A percentile compares a stretch with the other conserved stretches of the same genome.
phyloP scores from a whole-genome alignment of 2,329 filamentous ascomycete species.

The Clarireedia homoeocarpa region DNA sequence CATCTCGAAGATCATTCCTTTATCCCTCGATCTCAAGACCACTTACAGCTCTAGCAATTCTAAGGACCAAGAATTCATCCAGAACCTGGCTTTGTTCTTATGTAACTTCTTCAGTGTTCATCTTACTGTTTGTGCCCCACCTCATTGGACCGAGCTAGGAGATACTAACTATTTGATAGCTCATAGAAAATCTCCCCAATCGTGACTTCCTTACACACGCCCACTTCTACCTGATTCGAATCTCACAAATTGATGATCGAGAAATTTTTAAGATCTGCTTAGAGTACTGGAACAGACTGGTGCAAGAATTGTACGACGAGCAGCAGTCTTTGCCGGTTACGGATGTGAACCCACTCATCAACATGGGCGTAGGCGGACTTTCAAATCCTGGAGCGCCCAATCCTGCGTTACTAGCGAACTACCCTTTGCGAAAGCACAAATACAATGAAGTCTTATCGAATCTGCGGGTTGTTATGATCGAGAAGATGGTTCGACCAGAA shows the following conservation, averaged over 20 bases:
- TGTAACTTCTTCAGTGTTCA: conserved; percentile 97
- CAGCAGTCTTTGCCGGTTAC: conserved; percentile 95
- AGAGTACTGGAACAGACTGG: conserved; percentile 98
- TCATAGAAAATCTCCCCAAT: conserved; percentile 94
- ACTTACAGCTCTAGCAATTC: conserved; percentile 90
- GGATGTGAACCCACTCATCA: conserved; percentile 83
- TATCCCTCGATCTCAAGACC: conserved; percentile 80
- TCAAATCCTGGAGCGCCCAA: conserved; percentile 79
- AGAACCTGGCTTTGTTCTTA: conserved; percentile 91
- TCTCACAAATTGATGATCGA: conserved; percentile 96
- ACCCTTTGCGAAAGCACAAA: conserved; percentile 94
- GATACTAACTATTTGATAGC: conserved; percentile 38
- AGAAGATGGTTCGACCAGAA: conserved; percentile 98
- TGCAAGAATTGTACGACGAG: conserved; percentile 96
- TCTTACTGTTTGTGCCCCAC: conserved; percentile 53
- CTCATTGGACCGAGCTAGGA: neutral
- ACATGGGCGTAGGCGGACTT: conserved; percentile 62
- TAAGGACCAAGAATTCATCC: conserved; percentile 92
- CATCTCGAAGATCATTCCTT: conserved; percentile 86
- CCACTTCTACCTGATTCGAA: conserved; percentile 96
- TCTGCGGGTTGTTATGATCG: conserved; percentile 95
- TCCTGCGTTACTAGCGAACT: conserved; percentile 76
- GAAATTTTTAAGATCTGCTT: conserved; percentile 99
- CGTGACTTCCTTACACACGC: conserved; percentile 90
- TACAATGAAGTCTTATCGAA: conserved; percentile 93